Percentiles rank a stretch among this genome's conserved stretches.
Evolutionary conservation across 495 filamentous ascomycete species (phyloP).

Genomic region (Polyplosphaeria fusca): DNA sequence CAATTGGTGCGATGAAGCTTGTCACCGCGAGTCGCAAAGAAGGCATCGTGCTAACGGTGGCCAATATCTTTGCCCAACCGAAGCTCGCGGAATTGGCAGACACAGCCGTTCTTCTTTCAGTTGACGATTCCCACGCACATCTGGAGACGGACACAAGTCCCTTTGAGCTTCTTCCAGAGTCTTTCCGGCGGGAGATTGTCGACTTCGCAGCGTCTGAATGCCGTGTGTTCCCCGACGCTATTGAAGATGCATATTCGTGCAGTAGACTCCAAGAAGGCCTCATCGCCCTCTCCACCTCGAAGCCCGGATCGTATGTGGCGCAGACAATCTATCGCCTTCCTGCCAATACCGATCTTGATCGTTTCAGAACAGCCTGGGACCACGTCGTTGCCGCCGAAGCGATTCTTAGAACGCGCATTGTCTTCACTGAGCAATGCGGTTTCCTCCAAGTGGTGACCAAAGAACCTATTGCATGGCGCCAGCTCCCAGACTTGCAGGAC

Average conservation of each 20-base stretch:
- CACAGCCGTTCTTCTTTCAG: constrained; percentile 1
- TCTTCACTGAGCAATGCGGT: constrained; percentile 31
- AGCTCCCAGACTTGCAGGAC: constrained; percentile 12
- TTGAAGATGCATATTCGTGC: constrained; percentile 61
- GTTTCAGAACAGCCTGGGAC: constrained; percentile 51
- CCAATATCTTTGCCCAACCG: constrained; percentile 50
- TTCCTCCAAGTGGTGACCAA: constrained; percentile 35
- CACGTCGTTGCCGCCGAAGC: constrained; percentile 31
- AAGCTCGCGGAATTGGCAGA: constrained; percentile 49
- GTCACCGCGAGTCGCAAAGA: constrained; percentile 28
- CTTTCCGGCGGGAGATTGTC: constrained; percentile 37
- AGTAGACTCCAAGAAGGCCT: constrained; percentile 55
- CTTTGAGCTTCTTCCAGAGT: constrained; percentile 48
- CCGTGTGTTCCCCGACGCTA: constrained; percentile 39
- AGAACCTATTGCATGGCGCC: constrained; percentile 14
- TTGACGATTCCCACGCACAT: constrained; percentile 2
- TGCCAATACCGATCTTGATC: constrained; percentile 40
- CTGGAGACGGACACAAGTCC: constrained; percentile 36
- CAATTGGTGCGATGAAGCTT: constrained; percentile 33
- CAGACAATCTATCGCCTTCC: constrained; percentile 48
- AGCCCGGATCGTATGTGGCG: constrained; percentile 44
- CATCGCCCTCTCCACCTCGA: constrained; percentile 45
- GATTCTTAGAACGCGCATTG: constrained; percentile 46
- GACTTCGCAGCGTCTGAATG: constrained; percentile 50
- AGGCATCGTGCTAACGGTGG: constrained; percentile 44